A percentile compares a stretch with the other conserved stretches of the same genome.
These are phyloP conservation scores for Hyaloscypha bicolor DNA, from an alignment of 495 filamentous ascomycete species.

Conservation along the genomic window DNA sequence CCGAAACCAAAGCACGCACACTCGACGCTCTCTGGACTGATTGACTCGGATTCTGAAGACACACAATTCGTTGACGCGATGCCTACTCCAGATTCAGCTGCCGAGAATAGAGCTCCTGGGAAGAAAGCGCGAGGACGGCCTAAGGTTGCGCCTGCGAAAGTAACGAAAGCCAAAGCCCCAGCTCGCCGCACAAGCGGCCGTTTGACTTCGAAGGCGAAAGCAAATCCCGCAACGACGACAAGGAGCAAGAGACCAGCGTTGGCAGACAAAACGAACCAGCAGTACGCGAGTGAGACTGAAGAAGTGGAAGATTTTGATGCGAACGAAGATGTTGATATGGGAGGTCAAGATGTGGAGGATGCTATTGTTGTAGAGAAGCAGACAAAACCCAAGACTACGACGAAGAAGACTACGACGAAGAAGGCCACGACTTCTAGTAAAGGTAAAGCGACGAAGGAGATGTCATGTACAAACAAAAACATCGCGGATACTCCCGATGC, in stretches of 20 bases:
- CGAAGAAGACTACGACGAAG: slow-evolving; percentile 27
- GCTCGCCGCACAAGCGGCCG: slow-evolving; percentile 43
- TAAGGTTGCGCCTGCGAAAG: slow-evolving; percentile 41
- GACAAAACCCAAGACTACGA: slow-evolving; percentile 20
- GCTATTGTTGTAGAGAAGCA: slow-evolving; percentile 13
- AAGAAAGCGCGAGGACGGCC: slow-evolving; percentile 45
- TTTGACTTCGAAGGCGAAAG: slow-evolving; percentile 42
- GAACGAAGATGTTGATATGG: slow-evolving; percentile 42
- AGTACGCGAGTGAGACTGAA: slow-evolving; percentile 52
- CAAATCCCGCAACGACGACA: slow-evolving; percentile 36
- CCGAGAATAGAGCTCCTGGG: slow-evolving; percentile 39
- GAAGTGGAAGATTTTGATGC: slow-evolving; percentile 50
- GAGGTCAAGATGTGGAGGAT: slow-evolving; percentile 32
- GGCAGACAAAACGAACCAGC: slow-evolving; percentile 51
- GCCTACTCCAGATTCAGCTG: slow-evolving; percentile 41
- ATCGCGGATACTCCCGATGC: background rate
- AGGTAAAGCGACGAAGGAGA: slow-evolving; percentile 11
- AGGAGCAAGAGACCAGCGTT: slow-evolving; percentile 46
- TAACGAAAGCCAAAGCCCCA: slow-evolving; percentile 44
- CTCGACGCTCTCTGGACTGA: slow-evolving; percentile 59
- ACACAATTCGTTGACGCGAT: slow-evolving; percentile 38
- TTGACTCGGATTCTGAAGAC: slow-evolving; percentile 72
- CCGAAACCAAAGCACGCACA: slow-evolving; percentile 51
- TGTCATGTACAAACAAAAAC: background rate
- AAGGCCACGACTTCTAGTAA: slow-evolving; percentile 10